phyloP scores from a whole-genome alignment of 371 early-diverging fungal genomes.

The Amoeboaphelidium occidentale region DNA sequence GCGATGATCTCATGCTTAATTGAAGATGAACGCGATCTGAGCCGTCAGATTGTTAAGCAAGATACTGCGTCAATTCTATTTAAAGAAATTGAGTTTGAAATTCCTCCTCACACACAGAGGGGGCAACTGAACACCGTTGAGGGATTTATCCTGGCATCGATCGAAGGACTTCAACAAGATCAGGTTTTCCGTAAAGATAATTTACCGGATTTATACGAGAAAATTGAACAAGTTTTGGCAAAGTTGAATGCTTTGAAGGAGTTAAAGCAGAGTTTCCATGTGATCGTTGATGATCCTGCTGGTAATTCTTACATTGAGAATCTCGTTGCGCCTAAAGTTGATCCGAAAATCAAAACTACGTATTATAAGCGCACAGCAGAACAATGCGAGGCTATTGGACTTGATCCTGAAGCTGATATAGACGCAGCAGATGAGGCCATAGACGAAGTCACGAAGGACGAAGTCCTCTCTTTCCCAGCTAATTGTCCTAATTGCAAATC shows the following conservation, averaged over 20 bases:
- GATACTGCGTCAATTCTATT: slow-evolving; percentile 51
- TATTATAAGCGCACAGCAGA: slow-evolving; percentile 47
- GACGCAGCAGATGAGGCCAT: slow-evolving; percentile 16
- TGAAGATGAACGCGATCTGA: slow-evolving; percentile 40
- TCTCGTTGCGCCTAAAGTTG: slow-evolving; percentile 30
- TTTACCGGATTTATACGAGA: slow-evolving; percentile 33
- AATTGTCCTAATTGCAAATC: slow-evolving; percentile 62
- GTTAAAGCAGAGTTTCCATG: slow-evolving; percentile 30
- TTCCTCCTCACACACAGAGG: slow-evolving; percentile 46
- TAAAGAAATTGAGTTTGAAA: slow-evolving; percentile 61
- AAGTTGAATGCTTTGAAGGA: slow-evolving; percentile 30
- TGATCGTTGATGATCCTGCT: slow-evolving; percentile 64
- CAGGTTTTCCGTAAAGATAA: not conserved
- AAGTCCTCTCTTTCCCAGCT: slow-evolving; percentile 49
- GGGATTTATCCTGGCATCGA: slow-evolving; percentile 46
- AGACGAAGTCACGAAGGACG: slow-evolving; percentile 21
- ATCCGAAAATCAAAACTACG: slow-evolving; percentile 40
- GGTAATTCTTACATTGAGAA: slow-evolving; percentile 82
- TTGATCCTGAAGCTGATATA: slow-evolving; percentile 15
- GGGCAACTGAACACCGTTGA: slow-evolving; percentile 71
- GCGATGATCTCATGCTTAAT: slow-evolving; percentile 31
- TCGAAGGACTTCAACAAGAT: slow-evolving; percentile 23
- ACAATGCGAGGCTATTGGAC: slow-evolving; percentile 47
- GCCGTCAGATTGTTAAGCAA: slow-evolving; percentile 75
- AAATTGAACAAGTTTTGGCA: slow-evolving; percentile 41